Percentiles rank a stretch among this genome's conserved stretches.
Conservation (phyloP, 495 filamentous ascomycete genomes). For the Aspergillus avenaceus region DNA sequence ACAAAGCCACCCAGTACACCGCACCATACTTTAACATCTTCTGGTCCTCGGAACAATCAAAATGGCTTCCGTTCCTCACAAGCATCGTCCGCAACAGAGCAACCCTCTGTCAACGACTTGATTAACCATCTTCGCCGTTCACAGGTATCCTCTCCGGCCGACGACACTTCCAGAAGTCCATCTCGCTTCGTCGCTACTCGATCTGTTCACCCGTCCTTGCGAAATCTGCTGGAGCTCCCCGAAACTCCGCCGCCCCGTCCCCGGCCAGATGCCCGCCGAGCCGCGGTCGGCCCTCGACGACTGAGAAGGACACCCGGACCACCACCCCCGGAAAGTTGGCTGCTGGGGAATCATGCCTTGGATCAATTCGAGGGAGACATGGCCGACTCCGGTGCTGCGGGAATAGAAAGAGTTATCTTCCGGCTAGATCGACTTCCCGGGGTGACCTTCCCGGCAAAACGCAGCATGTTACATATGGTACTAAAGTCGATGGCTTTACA, state of each 20-base stretch:
- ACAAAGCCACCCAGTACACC: slow-evolving; percentile 32
- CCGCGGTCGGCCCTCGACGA: slow-evolving; percentile 35
- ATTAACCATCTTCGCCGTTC: slow-evolving; percentile 47
- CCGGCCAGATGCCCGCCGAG: slow-evolving; percentile 44
- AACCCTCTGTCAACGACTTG: slow-evolving; percentile 43
- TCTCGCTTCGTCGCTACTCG: slow-evolving; percentile 21
- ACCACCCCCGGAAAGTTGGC: slow-evolving; percentile 69
- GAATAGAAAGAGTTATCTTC: slow-evolving; percentile 19
- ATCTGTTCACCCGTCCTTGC: slow-evolving; percentile 51
- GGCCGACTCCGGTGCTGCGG: neutral
- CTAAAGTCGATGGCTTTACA: slow-evolving; percentile 60
- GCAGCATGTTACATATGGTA: slow-evolving; percentile 53
- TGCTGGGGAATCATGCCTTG: slow-evolving; percentile 27
- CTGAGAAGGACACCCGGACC: slow-evolving; percentile 59
- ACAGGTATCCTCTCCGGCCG: slow-evolving; percentile 23
- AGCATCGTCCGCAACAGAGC: slow-evolving; percentile 16
- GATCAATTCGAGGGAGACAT: neutral
- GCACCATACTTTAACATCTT: slow-evolving; percentile 36
- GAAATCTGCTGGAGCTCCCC: slow-evolving; percentile 63
- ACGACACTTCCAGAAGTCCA: slow-evolving; percentile 12
- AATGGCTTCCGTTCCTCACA: slow-evolving; percentile 24
- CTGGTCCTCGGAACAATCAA: slow-evolving; percentile 17
- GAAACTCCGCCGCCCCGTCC: slow-evolving; percentile 66
- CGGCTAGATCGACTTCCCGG: slow-evolving; percentile 44
- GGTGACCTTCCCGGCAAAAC: slow-evolving; percentile 33